Evolutionary conservation across 2,329 filamentous ascomycete species (phyloP), one percentile per base, ranked within the genome.

Genomic region (Gliomastix tumulicola): DNA sequence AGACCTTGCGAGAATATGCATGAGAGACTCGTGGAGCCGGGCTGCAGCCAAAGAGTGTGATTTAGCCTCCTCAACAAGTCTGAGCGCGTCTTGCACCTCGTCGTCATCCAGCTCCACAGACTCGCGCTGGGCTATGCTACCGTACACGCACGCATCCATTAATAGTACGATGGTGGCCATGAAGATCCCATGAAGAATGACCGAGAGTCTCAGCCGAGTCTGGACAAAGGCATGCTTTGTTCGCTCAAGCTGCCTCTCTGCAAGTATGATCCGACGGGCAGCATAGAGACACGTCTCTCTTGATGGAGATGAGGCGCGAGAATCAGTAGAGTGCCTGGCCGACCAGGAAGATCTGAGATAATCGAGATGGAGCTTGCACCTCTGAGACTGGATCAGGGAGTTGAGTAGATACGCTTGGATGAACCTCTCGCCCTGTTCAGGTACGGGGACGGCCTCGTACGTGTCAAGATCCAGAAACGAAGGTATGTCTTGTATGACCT

Each of bases 141-240:
- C 55, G 30, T 63, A 63, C 41, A 62, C 59, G 39, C 59, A 63
- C 0, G 59, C 49, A 25, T 64, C 61, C 40, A 63, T 58, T 5
- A 63, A 41, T 10, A 65, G 36, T 6, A 60, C 56, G 2, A 58
- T 56, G 2, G 56, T 55, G 3, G 60, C 60, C 47, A 63, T 54
- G 37, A 63, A 64, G 1, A 64, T 52, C 31, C 62, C 58, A 38
- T 65, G 55, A 44, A 59, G 53, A 6, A 60, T 48, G 4, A 50
- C 45, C 51, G 56, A 59, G 12, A 53, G 46, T 3, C 46, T 45
- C 3, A 48, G 53, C 25, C 48, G 53, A 13, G 48, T 50, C 7
- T 47, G 50, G 5, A 36, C 45, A 15, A 54, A 48, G 5, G 36
- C 35, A 1, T 35, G 49, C 17, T 52, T 47, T 4, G 54, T 47